Conservation (phyloP, 305 asterid genomes). For the Fraxinus floribunda region DNA sequence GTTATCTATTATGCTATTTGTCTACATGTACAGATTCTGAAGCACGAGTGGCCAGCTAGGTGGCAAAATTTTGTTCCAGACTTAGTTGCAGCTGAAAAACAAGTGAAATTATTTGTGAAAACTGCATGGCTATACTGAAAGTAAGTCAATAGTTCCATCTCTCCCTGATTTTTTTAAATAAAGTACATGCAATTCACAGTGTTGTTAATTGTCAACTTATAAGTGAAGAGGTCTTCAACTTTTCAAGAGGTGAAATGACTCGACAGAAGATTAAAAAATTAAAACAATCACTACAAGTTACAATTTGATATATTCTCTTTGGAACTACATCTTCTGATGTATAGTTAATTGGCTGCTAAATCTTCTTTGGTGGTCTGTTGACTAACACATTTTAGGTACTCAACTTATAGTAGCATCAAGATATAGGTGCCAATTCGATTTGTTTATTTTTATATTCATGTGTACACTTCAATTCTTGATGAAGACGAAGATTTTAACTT, state of each 20-base stretch:
- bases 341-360: neutral
- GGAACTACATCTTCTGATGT: neutral
- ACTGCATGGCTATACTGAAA: constrained; percentile 95
- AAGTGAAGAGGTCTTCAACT: constrained; percentile 97
- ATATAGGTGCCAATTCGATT: neutral
- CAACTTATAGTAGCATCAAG: neutral
- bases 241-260: constrained; percentile 99
- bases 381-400: neutral
- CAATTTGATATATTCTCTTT: neutral
- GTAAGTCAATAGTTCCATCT: constrained; percentile 32
- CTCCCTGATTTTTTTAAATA: neutral
- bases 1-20: constrained; percentile 13
- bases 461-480: neutral
- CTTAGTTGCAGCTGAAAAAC: constrained; percentile 93
- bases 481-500: too few relatives aligned
- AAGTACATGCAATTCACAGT: constrained; percentile 20
- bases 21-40: constrained; percentile 64
- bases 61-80: constrained; percentile 96
- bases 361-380: neutral
- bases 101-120: constrained; percentile 91
- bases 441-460: neutral
- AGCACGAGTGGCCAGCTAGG: constrained; percentile 96
- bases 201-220: constrained; percentile 58
- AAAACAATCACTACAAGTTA: constrained; percentile 88
- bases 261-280: constrained; percentile 95